Base-by-base conservation (phyloP, 2,329 filamentous ascomycete species). In the Chaetomium sp. region DNA sequence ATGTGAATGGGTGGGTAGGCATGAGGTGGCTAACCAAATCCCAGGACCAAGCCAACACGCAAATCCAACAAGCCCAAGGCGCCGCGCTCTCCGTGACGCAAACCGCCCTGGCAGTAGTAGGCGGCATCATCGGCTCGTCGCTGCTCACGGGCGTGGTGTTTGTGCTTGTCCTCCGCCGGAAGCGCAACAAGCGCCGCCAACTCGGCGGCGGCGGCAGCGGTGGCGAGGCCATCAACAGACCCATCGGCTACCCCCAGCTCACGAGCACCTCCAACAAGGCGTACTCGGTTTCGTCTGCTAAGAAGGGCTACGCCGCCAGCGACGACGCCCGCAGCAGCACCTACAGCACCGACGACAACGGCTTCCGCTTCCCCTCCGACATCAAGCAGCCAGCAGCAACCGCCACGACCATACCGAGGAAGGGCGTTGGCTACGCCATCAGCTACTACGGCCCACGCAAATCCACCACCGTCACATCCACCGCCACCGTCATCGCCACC, bases 81-180 rank as follows among this genome's bases (percentile, higher is more conserved):
- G 70, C 76, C 3, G 77, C 78, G 3, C 74, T 80, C 1, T 79
- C 78, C 2, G 76, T 76, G 19, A 80, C 78, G 0, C 78, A 81
- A 71, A 75, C 75, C 0, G 78, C 79, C 0, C 65, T 80, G 5
- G 78, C 78, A 10, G 76, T 81, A 21, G 76, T 80, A 4, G 78
- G 76, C 16, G 77, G 76, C 56, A 77, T 81, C 38, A 71, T 81
- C 57, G 79, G 76, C n/a, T 77, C 77, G 2, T 75, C 77, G 1
- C 69, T 81, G 23, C 71, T 81, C 35, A 79, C 77, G 0, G 75
- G 79, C 4, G 57, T 76, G 2, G 72, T 73, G 29, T 77, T 78
- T 64, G 77, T 76, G 47, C 69, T 78, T 21, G 71, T 80, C 29
- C 65, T 74, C 12, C 74, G 77, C 38, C 72, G 70, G 61, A 64